Conservation (phyloP, 208 protist species). For the Acanthamoeba sp. region DNA sequence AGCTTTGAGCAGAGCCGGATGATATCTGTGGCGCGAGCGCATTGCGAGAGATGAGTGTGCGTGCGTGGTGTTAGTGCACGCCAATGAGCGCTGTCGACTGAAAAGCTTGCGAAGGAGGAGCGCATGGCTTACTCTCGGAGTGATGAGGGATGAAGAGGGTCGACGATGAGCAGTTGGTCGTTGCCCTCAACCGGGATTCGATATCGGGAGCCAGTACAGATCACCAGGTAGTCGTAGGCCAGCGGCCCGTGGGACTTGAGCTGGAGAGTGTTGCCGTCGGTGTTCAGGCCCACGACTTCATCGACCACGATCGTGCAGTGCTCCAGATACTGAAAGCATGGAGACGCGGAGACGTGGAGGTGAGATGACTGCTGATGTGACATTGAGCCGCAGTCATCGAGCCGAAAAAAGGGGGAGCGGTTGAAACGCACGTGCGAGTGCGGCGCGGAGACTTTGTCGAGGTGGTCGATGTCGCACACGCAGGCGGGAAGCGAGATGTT, state of each 20-base stretch:
- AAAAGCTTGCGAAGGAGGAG: background rate
- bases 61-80: no score
- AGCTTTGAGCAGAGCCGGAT: background rate
- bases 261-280: background rate
- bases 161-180: background rate
- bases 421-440: no score
- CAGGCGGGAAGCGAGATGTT: slow-evolving; percentile 68
- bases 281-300: background rate
- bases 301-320: background rate
- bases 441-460: background rate
- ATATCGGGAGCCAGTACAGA: slow-evolving; percentile 13
- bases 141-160: background rate
- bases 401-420: no score
- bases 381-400: no score
- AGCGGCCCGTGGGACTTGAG: background rate
- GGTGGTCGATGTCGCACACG: slow-evolving; percentile 1
- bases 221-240: background rate
- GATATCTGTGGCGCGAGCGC: background rate
- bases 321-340: background rate
- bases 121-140: background rate
- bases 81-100: background rate
- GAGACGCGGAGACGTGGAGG: background rate
- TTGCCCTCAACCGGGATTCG: background rate
- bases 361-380: background rate
- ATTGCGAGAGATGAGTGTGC: no score